A percentile compares a stretch with the other conserved stretches of the same genome.
Evolutionary conservation across 768 basidiomycete genomes (phyloP).

Genomic region (Porpolomopsis calyptriformis): DNA sequence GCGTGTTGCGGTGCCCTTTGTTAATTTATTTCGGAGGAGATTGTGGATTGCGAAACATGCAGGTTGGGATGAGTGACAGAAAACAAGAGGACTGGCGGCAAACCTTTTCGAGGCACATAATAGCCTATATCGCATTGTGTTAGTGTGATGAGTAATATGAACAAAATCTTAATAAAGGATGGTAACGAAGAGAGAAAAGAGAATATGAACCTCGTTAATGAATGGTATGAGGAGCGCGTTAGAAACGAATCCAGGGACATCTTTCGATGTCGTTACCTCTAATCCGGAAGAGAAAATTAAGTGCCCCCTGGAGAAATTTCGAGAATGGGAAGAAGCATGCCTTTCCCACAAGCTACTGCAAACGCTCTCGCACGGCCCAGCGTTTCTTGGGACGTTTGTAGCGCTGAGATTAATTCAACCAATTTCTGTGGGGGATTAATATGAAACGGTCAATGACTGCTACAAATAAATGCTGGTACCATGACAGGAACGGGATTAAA

Average conservation of each 20-base stretch:
- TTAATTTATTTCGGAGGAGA: no score
- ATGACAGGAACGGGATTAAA: slow-evolving; percentile 97
- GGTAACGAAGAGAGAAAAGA: background rate
- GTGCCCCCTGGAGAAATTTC: background rate
- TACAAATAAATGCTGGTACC: slow-evolving; percentile 43
- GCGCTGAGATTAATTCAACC: slow-evolving; percentile 88
- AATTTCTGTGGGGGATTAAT: slow-evolving; percentile 47
- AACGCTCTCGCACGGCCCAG: slow-evolving; percentile 70
- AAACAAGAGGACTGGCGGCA: background rate
- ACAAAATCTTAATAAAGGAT: background rate
- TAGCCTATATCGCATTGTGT: slow-evolving; percentile 43
- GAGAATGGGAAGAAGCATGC: slow-evolving; percentile 26
- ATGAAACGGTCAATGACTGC: background rate
- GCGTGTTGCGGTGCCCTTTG: slow-evolving; percentile 79
- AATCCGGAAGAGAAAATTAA: slow-evolving; percentile 2
- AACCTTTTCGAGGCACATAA: slow-evolving; percentile 88
- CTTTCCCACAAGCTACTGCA: slow-evolving; percentile 85
- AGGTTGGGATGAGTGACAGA: background rate
- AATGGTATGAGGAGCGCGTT: slow-evolving; percentile 95
- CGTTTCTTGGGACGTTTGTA: slow-evolving; percentile 77
- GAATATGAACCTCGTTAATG: slow-evolving; percentile 69
- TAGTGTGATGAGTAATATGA: background rate
- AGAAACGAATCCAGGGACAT: slow-evolving; percentile 92
- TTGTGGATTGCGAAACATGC: no score
- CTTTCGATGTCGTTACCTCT: slow-evolving; percentile 87